Evolutionary conservation across 805 yeast genomes (phyloP).

Genomic region (Metschnikowia reukaufii): DNA sequence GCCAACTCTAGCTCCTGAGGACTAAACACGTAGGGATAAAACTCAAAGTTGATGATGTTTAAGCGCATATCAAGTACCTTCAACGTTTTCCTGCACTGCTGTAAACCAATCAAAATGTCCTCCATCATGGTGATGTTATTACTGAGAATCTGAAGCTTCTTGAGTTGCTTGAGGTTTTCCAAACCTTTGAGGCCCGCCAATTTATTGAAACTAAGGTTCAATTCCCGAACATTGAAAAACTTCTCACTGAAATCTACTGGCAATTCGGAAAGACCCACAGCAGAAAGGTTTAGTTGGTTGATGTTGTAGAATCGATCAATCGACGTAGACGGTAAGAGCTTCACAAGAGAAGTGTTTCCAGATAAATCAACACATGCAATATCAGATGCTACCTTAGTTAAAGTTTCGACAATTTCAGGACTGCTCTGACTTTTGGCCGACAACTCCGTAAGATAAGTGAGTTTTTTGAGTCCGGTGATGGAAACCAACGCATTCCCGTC

Average conservation of each 20-base stretch:
- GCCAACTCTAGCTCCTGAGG: slow-evolving; percentile 38
- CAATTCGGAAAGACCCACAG: slow-evolving; percentile 41
- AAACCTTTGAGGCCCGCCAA: slow-evolving; percentile 37
- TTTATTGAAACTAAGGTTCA: slow-evolving; percentile 52
- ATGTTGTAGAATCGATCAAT: slow-evolving; percentile 32
- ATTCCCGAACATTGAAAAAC: slow-evolving; percentile 48
- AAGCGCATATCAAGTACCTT: slow-evolving; percentile 48
- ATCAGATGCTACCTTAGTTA: slow-evolving; percentile 23
- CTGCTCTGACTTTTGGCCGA: slow-evolving; percentile 40
- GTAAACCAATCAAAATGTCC: slow-evolving; percentile 31
- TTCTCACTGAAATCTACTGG: slow-evolving; percentile 37
- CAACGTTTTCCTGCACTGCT: slow-evolving; percentile 33
- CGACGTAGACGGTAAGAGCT: neutral
- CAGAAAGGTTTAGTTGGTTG: slow-evolving; percentile 44
- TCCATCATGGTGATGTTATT: slow-evolving; percentile 42
- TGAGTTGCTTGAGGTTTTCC: slow-evolving; percentile 33
- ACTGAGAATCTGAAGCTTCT: slow-evolving; percentile 45
- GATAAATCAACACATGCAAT: slow-evolving; percentile 41
- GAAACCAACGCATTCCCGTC: slow-evolving; percentile 42
- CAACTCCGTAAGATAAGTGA: slow-evolving; percentile 41
- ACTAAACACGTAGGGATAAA: slow-evolving; percentile 55
- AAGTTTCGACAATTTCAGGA: slow-evolving; percentile 20
- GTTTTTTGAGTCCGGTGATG: slow-evolving; percentile 27
- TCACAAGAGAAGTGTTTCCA: slow-evolving; percentile 27
- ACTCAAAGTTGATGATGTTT: slow-evolving; percentile 46